phyloP scores from a whole-genome alignment of 2,329 filamentous ascomycete genomes.

The Colletotrichum theobromicola region DNA sequence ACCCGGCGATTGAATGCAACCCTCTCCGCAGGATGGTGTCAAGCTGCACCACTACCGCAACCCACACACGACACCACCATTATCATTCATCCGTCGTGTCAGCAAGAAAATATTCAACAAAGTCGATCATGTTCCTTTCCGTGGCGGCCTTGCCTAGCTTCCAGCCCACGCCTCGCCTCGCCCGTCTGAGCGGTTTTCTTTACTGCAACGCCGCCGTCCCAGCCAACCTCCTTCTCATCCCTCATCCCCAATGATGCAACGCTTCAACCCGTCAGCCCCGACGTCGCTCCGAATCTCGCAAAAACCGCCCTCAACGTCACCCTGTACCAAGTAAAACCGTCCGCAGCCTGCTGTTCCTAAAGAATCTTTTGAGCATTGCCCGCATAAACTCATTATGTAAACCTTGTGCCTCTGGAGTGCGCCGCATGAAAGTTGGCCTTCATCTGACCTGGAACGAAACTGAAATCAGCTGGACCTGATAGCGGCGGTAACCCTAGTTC shows the following conservation, averaged over 20 bases:
- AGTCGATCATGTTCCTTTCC: constrained; percentile 4
- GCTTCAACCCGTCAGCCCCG: constrained; percentile 6
- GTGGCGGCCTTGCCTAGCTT: not conserved
- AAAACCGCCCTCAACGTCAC: constrained; percentile 1
- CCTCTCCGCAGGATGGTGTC: constrained; percentile 13
- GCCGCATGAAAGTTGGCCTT: constrained; percentile 7
- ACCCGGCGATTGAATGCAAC: constrained; percentile 12
- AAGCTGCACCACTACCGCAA: not conserved
- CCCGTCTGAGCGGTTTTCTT: not conserved
- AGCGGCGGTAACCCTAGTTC: constrained; percentile 14
- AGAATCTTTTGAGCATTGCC: not conserved
- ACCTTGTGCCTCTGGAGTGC: not conserved
- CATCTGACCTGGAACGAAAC: constrained; percentile 19
- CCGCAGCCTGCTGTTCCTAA: not conserved
- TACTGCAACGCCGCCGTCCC: not conserved
- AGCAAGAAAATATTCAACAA: not conserved
- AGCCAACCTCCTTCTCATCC: not conserved
- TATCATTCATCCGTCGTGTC: not conserved
- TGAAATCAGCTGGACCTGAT: not conserved
- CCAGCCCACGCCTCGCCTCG: constrained; percentile 4
- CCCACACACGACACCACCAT: not conserved
- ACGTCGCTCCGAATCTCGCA: constrained; percentile 20
- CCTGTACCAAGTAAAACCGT: no score
- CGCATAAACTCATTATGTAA: constrained; percentile 15
- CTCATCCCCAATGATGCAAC: not conserved